A percentile compares a stretch with the other conserved stretches of the same genome.
Evolutionary conservation across 352 stramenopile species (phyloP).

Genomic region (Blastocystis sp.): DNA sequence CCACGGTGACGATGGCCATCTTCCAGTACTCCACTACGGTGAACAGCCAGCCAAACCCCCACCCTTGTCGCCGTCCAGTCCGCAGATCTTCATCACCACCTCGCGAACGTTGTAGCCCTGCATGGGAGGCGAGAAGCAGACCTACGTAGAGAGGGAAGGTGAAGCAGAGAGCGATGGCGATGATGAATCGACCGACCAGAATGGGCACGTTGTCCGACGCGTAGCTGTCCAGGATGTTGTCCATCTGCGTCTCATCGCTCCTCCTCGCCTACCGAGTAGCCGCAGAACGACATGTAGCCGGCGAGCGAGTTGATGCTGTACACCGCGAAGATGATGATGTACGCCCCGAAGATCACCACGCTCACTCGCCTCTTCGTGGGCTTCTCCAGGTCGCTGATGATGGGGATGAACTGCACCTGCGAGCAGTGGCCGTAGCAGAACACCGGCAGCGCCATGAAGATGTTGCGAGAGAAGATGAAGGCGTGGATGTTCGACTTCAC

Average conservation of each 20-base stretch:
- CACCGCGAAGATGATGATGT: conserved; percentile 42
- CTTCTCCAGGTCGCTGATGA: conserved; percentile 24
- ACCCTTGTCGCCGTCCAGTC: background rate
- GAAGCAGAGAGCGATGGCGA: conserved; percentile 55
- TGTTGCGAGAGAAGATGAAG: conserved; percentile 49
- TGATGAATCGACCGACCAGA: conserved; percentile 19
- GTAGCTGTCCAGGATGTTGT: conserved; percentile 56
- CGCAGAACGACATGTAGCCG: conserved; percentile 56
- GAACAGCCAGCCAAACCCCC: background rate
- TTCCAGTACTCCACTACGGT: conserved; percentile 36
- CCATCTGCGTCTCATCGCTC: background rate
- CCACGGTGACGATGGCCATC: background rate
- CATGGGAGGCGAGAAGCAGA: background rate
- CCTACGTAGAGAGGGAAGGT: conserved; percentile 59
- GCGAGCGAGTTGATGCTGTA: conserved; percentile 55
- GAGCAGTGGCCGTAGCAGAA: conserved; percentile 59
- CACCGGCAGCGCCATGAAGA: conserved; percentile 52
- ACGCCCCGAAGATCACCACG: conserved; percentile 39
- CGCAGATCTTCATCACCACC: conserved; percentile 40
- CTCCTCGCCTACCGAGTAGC: background rate
- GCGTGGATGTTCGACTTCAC: background rate
- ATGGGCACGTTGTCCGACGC: background rate
- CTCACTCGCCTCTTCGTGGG: conserved; percentile 25
- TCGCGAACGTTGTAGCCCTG: conserved; percentile 52
- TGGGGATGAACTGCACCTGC: conserved; percentile 60